phyloP scores from a whole-genome alignment of 2,329 filamentous ascomycete genomes.

The Curvularia sp. region DNA sequence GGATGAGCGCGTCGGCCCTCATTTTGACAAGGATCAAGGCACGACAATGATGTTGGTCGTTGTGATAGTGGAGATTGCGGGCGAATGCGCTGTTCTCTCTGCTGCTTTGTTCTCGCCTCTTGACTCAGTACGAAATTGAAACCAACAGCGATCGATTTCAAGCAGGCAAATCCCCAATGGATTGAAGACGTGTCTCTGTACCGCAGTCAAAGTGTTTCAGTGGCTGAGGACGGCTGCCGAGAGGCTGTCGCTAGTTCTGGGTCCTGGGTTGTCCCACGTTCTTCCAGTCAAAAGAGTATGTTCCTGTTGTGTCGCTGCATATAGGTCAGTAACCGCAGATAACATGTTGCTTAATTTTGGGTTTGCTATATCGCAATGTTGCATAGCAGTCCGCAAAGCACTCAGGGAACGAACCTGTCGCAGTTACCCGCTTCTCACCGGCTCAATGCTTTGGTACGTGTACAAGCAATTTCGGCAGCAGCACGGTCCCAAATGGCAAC shows the following conservation, averaged over 20 bases:
- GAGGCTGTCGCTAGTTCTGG: conserved; percentile 8
- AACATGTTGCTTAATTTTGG: conserved; percentile 26
- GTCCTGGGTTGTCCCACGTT: background rate
- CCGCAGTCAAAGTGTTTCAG: conserved; percentile 13
- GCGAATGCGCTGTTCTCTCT: conserved; percentile 10
- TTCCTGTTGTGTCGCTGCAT: conserved; percentile 29
- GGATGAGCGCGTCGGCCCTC: conserved; percentile 45
- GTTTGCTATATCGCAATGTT: conserved; percentile 47
- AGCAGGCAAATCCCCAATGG: conserved; percentile 3
- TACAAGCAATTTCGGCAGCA: conserved; percentile 39
- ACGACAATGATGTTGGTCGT: conserved; percentile 8
- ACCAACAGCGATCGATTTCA: conserved; percentile 4
- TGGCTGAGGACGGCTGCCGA: conserved; percentile 13
- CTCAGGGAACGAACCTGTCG: conserved; percentile 44
- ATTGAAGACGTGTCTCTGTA: conserved; percentile 1
- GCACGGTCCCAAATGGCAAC: conserved; percentile 25
- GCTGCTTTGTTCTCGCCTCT: conserved; percentile 11
- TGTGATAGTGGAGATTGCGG: conserved; percentile 16
- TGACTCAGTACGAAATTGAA: conserved; percentile 24
- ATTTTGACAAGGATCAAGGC: conserved; percentile 31
- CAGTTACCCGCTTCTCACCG: conserved; percentile 45
- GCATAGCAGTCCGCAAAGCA: conserved; percentile 40
- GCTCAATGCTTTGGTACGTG: conserved; percentile 28
- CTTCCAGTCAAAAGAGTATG: conserved; percentile 26
- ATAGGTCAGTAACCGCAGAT: conserved; percentile 35